These are phyloP conservation scores for Leishmania major DNA, from an alignment of 208 protist genomes.

Conservation along the genomic window DNA sequence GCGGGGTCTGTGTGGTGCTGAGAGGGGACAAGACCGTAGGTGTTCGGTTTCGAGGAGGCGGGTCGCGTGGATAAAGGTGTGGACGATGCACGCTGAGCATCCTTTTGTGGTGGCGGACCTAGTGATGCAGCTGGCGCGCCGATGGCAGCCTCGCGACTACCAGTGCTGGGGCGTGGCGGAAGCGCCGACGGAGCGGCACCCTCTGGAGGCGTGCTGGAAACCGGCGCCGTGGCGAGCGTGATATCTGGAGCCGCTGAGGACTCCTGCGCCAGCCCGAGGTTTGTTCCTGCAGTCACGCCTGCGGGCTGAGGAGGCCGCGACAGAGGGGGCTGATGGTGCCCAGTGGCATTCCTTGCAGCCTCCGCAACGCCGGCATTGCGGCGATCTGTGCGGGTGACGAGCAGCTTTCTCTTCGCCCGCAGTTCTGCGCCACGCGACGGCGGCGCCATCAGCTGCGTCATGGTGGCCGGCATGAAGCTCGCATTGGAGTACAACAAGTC, in stretches of 20 bases:
- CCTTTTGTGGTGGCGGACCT: neutral
- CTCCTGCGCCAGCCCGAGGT: neutral
- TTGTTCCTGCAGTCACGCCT: neutral
- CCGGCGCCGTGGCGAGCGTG: neutral
- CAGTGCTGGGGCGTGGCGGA: neutral
- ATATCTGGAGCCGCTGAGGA: neutral
- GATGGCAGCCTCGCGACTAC: neutral
- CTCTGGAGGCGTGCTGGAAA: neutral
- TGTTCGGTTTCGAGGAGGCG: conserved; percentile 23
- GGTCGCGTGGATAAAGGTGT: neutral
- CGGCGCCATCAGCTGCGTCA: conserved; percentile 49
- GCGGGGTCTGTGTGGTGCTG: conserved; percentile 14
- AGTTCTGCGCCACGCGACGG: conserved; percentile 42
- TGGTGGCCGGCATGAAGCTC: conserved; percentile 36
- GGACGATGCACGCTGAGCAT: neutral
- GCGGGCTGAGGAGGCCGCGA: neutral
- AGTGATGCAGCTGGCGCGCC: neutral
- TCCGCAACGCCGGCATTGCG: conserved; percentile 8
- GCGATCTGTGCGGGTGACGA: conserved; percentile 44
- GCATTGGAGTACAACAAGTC: conserved; percentile 19
- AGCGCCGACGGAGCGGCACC: neutral
- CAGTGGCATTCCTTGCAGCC: neutral
- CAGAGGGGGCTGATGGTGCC: neutral
- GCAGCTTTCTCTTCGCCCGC: conserved; percentile 39
- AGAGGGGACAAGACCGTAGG: conserved; percentile 43